phyloP scores from a whole-genome alignment of 2,329 filamentous ascomycete species.

The Exophiala oligosperma region DNA sequence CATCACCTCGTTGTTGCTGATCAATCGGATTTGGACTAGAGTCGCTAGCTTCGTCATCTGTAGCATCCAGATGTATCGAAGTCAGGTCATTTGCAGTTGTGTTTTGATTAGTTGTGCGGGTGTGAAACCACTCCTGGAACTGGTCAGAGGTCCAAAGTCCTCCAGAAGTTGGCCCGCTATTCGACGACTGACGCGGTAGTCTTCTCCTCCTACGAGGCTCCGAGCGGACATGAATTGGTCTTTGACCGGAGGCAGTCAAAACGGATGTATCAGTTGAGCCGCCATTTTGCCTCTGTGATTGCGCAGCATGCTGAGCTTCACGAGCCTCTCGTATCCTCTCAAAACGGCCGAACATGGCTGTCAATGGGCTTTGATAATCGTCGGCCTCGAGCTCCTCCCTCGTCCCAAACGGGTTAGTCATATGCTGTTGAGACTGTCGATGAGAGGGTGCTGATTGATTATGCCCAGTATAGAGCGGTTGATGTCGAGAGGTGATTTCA shows the following conservation, averaged over 20 bases:
- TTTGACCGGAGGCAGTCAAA: no score
- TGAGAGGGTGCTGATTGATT: no score
- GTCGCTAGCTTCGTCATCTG: neutral
- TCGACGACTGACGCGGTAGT: no score
- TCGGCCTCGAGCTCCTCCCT: conserved; percentile 28
- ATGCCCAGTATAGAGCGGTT: no score
- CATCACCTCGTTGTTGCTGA: conserved; percentile 19
- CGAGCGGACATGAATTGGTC: no score
- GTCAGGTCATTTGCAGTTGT: neutral
- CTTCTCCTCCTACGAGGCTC: no score
- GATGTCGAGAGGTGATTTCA: no score
- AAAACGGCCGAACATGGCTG: conserved; percentile 26
- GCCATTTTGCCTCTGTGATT: neutral
- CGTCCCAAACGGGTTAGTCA: conserved; percentile 26
- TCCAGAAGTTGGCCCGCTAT: no score
- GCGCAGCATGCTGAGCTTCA: conserved; percentile 15
- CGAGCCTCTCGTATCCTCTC: conserved; percentile 24
- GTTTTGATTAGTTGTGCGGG: neutral
- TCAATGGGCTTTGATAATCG: conserved; percentile 27
- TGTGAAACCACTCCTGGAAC: no score
- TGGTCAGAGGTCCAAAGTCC: no score
- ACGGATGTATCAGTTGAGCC: neutral
- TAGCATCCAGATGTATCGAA: neutral
- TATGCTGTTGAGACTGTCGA: neutral
- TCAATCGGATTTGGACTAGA: conserved; percentile 23